Base-by-base conservation (phyloP, 345 rosid genomes). In the Carallia brachiata region DNA sequence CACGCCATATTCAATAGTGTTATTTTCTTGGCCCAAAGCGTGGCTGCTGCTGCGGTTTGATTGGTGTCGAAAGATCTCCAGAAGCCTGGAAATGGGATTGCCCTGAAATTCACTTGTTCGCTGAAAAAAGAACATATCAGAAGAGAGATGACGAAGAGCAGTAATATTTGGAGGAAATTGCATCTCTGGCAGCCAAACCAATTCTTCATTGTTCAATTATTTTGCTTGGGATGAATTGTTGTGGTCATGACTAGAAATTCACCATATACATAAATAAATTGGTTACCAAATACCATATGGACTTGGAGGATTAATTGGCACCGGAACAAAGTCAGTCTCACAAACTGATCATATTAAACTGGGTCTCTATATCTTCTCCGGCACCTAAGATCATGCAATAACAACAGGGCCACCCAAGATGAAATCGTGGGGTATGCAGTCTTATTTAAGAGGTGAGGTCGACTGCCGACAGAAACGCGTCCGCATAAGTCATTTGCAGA, bases 71-170 rank as follows among this genome's bases (percentile, higher is more conserved):
- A 44, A 68, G 55, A 58, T 55, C 40, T 48, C 55, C 47, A 10
- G n/a, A 34, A 64, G 23, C 47, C 50, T 57, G 57, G 36, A 40
- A 54, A 71, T 31, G 69, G 63, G 36, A 63, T 36, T 30, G 57
- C 16, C 3, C 17, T 37, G 48, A 57, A 64, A 47, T 13, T 56
- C 16, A 32, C 7, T n/a, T 50, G n/a, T 32, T 56, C 28, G 48
- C 31, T 9, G 53, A 72, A 65, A 18, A 65, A 5, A 47, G 5
- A 58, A 65, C 36, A 72, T 3, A 36, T 63, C 19, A 72, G 15
- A 36, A 72, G 40, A 44, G 37, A 64, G 59, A 72, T 18, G 31
- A 52, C 32, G 56, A 47, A 57, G 2, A 72, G 3, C 4, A 40
- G 34, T 1, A 32, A 32, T 65, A 64, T 57, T 27, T 30, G 55